These are phyloP conservation scores for Nicotiana paniculata DNA, from an alignment of 257 asterid genomes.

Conservation along the genomic window DNA sequence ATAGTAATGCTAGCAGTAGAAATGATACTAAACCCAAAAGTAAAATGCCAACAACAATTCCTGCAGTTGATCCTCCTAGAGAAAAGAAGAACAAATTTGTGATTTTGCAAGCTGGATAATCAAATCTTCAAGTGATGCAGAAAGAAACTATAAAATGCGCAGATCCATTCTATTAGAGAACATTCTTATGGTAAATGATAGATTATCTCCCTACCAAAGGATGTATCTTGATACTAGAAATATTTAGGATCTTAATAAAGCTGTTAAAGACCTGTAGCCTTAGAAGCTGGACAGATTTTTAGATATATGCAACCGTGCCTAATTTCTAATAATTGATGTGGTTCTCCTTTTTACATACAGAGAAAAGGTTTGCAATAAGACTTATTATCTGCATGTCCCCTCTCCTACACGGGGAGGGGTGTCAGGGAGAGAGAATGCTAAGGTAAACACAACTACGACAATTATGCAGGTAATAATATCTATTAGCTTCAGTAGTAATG, in stretches of 20 bases:
- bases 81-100: background rate
- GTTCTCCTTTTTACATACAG: background rate
- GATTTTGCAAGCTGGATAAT: background rate
- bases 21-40: constrained; percentile 45
- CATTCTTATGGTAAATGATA: background rate
- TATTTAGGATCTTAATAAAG: background rate
- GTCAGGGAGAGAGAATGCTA: background rate
- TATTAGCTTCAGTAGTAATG: no score
- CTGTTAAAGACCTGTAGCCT: background rate
- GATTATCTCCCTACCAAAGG: background rate
- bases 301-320: background rate
- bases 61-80: constrained; percentile 66
- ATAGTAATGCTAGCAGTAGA: constrained; percentile 44
- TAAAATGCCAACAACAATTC: constrained; percentile 29
- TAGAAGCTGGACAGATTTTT: background rate
- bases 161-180: background rate
- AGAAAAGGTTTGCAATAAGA: background rate
- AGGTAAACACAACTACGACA: no score
- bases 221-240: background rate
- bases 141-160: background rate
- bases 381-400: background rate
- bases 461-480: no score
- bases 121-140: background rate
- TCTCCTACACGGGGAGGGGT: background rate
- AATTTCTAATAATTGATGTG: background rate